Conservation (phyloP, 306 rosid species). For the Trifolium pratense region DNA sequence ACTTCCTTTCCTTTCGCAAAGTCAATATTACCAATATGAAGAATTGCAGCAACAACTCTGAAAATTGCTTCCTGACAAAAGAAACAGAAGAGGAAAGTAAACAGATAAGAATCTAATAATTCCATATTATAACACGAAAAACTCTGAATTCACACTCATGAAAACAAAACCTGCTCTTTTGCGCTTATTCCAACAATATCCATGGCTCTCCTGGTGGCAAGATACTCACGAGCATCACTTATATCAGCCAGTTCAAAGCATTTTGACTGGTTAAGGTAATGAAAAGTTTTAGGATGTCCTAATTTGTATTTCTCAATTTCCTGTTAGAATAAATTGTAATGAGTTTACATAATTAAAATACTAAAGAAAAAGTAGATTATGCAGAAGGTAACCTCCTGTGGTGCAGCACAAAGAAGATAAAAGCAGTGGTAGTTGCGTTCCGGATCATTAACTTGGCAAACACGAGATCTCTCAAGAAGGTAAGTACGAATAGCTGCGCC, state of each 20-base stretch:
- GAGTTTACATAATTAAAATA: conserved; percentile 32
- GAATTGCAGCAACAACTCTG: conserved; percentile 94
- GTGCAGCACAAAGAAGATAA: conserved; percentile 98
- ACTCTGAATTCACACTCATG: conserved; percentile 28
- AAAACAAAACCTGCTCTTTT: conserved; percentile 83
- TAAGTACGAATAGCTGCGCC: conserved; percentile 99
- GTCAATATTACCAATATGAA: conserved; percentile 84
- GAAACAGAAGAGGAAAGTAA: conserved; percentile 32
- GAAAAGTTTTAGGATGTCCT: conserved; percentile 85
- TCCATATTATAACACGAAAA: conserved; percentile 30
- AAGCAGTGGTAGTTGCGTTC: conserved; percentile 99
- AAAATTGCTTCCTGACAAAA: conserved; percentile 91
- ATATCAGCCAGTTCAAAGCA: conserved; percentile 84
- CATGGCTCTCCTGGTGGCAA: conserved; percentile 99
- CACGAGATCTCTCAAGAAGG: conserved; percentile 97
- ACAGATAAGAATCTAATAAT: conserved; percentile 44
- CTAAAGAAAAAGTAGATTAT: conserved; percentile 28
- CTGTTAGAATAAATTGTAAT: conserved; percentile 58
- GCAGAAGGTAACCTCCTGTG: conserved; percentile 79
- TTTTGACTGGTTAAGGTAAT: conserved; percentile 94
- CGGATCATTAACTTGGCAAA: conserved; percentile 97
- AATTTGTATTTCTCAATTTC: conserved; percentile 94
- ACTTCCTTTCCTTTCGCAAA: conserved; percentile 85
- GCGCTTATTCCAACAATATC: conserved; percentile 93
- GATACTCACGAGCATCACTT: conserved; percentile 91